A percentile compares a stretch with the other conserved stretches of the same genome.
phyloP scores from a whole-genome alignment of 805 yeast genomes.

The Yamadazyma sp. region DNA sequence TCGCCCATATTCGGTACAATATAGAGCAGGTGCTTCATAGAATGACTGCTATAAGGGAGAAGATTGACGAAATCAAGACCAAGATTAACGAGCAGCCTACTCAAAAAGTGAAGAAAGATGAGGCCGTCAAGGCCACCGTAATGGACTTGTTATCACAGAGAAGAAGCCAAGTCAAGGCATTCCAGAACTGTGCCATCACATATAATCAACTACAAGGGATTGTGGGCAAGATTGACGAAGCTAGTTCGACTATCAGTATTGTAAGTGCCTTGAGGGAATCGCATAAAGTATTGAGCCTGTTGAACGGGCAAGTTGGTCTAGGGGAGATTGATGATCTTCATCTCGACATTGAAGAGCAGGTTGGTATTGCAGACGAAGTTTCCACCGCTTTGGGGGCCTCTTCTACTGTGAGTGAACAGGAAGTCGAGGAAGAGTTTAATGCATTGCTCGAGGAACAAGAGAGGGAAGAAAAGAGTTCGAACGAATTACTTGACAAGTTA shows the following conservation, averaged over 20 bases:
- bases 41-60: slow-evolving; percentile 17
- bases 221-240: slow-evolving; percentile 35
- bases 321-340: slow-evolving; percentile 28
- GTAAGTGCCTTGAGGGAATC: slow-evolving; percentile 28
- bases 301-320: slow-evolving; percentile 28
- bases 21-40: slow-evolving; percentile 19
- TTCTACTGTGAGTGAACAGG: slow-evolving; percentile 22
- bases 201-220: slow-evolving; percentile 24
- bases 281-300: slow-evolving; percentile 23
- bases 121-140: slow-evolving; percentile 19
- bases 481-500: slow-evolving; percentile 16
- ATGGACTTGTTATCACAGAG: slow-evolving; percentile 8
- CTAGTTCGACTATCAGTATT: slow-evolving; percentile 27
- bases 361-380: slow-evolving; percentile 28
- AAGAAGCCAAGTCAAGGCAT: slow-evolving; percentile 8
- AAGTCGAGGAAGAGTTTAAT: slow-evolving; percentile 31
- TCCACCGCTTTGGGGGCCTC: slow-evolving; percentile 22
- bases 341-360: slow-evolving; percentile 30
- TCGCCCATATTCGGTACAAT: slow-evolving; percentile 26
- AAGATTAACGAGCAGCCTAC: slow-evolving; percentile 15
- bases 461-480: slow-evolving; percentile 4
- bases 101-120: slow-evolving; percentile 15
- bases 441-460: slow-evolving; percentile 20
- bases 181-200: slow-evolving; percentile 3
- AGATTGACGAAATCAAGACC: slow-evolving; percentile 19